Evolutionary conservation across 1,139 yeast genomes (phyloP), one percentile per base, ranked within the genome.

Genomic region (Lodderomyces pseudojiufengensis): DNA sequence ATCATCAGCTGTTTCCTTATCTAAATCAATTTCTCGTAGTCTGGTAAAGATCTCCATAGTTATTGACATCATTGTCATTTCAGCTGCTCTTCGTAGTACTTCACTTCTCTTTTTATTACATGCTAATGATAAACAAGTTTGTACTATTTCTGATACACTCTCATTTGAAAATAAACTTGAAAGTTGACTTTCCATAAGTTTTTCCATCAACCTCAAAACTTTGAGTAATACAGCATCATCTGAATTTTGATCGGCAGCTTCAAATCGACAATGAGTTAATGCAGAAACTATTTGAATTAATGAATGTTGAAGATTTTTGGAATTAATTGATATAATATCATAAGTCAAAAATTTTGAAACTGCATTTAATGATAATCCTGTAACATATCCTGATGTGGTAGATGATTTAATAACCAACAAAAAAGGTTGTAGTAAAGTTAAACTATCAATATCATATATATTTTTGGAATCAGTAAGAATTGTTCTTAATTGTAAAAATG

Each of bases 41-140:
- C 78, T 78, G 22, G 70, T 60, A 55, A 90, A 92, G 8, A 90
- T 73, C 36, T 78, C 70, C 29, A 80, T 73, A 1, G 92, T 80
- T 36, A 88, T 79, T 5, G 80, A 68, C 27, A 75, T 68, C 74
- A 90, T 77, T 0, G 96, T 78, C 69, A 84, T 77, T 52, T 92
- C 97, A 0, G 97, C 97, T 1, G 95, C 84, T 43, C 84, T 76
- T 51, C 98, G 70, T 41, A 94, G 71, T 10, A 90, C 86, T 49
- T 92, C 97, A 43, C 95, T 84, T 56, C 97, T 75, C 54, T 90
- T 77, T 62, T 88, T 86, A 56, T 92, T 95, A 54, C 95, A 87
- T 1, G 97, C 96, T 59, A 94, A 74, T 10, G 95, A 82, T 52
- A 94, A 72, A 42, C 96, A 87, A 0, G 97, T 88, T 50, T 92